Evolutionary conservation across 805 yeast genomes (phyloP), one percentile per base, ranked within the genome.

Genomic region (Lachancea kluyveri): DNA sequence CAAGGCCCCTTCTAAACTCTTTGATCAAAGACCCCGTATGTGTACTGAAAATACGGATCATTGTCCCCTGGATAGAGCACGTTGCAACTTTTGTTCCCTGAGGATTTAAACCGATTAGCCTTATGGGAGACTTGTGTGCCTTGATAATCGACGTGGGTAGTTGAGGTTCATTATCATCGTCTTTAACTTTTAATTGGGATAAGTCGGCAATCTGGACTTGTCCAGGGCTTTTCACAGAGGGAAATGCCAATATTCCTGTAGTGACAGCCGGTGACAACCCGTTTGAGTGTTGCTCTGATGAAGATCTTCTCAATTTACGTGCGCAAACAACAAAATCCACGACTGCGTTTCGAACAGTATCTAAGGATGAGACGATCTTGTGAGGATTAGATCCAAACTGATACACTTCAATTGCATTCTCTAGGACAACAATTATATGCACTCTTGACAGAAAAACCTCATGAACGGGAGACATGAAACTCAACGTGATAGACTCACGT

Each of bases 1-100:
- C 97, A 13, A 88, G 54, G 0, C 98, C 98, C 30, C 98, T 67
- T 45, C 97, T 67, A 48, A 88, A 88, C 53, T 86, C 96, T 49
- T 71, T 79, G n/a, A 85, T 48, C 30, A 85, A 61, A 1, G 80
- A 68, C 17, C 94, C 80, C 28, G 44, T 56, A 13, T 46, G 42
- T 0, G 84, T 77, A 21, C 79, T 64, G 49, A 88, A 92, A 3
- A 92, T 79, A 26, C 97, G 63, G 3, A 90, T 75, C 14, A 92
- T 76, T 0, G 97, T 92, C 2, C 98, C 98, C 50, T 85, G 84
- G 21, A 70, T 75, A 0, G 95, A 84, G 5, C 96, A 86, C 0
- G 96, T 84, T 1, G 96, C 96, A 26, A 90, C 65, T 41, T 84
- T 62, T 2, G 74, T 65, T 0, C 96, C 96, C 47, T 83, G 88